These are phyloP conservation scores for Quambalaria eucalypti DNA, from an alignment of 1,284 basidiomycete species.

Conservation along the genomic window DNA sequence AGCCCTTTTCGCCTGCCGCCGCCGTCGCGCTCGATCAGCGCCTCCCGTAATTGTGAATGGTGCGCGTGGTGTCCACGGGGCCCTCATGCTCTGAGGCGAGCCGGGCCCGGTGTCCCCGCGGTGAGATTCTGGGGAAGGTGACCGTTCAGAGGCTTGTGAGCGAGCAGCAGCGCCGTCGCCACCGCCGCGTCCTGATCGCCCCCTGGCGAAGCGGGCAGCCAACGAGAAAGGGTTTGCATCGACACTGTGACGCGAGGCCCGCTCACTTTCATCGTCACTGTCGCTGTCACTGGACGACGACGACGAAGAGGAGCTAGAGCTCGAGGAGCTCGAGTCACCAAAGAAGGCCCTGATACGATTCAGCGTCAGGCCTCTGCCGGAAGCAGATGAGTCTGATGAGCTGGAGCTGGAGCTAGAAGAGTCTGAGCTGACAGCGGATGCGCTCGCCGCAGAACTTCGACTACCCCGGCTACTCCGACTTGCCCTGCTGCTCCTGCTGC, in stretches of 20 bases:
- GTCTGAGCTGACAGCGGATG: background rate
- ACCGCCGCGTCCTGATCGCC: no score
- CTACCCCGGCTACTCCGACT: slow-evolving; percentile 10
- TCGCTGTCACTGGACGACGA: slow-evolving; percentile 9
- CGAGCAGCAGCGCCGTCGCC: no score
- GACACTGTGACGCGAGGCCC: slow-evolving; percentile 2
- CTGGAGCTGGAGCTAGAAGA: slow-evolving; percentile 11
- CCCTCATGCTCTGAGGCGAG: background rate
- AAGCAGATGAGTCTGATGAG: slow-evolving; percentile 2
- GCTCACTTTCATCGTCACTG: slow-evolving; percentile 16
- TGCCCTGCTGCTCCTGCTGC: slow-evolving; percentile 19
- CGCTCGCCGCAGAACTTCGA: background rate
- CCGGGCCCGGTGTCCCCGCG: background rate
- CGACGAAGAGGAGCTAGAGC: slow-evolving; percentile 15
- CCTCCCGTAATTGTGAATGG: background rate
- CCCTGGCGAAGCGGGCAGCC: background rate
- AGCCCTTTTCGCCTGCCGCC: background rate
- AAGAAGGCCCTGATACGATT: slow-evolving; percentile 4
- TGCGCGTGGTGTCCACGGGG: background rate
- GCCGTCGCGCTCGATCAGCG: background rate
- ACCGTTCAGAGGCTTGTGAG: background rate
- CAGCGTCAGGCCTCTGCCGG: background rate
- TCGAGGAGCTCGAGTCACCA: slow-evolving; percentile 9
- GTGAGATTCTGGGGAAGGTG: background rate
- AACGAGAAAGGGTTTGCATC: background rate